These are phyloP conservation scores for Neurospora sp. DNA, from an alignment of 495 filamentous ascomycete species.

Conservation along the genomic window DNA sequence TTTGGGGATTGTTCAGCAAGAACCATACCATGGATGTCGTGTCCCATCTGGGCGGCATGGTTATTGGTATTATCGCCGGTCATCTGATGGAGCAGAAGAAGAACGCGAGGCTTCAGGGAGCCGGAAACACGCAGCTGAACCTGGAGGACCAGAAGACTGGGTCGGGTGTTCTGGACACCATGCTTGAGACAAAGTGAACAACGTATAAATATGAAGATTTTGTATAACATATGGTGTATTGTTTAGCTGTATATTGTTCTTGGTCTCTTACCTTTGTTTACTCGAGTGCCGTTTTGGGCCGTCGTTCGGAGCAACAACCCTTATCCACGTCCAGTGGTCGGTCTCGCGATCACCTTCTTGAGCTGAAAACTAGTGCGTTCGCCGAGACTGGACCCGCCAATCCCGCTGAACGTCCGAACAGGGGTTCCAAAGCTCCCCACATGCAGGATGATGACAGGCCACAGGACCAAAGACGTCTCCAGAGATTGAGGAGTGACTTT, in stretches of 20 bases:
- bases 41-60: constrained; percentile 64
- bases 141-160: not conserved
- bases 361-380: not conserved
- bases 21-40: constrained; percentile 47
- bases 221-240: not conserved
- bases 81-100: constrained; percentile 20
- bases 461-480: not conserved
- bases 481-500: too few relatives aligned
- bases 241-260: not conserved
- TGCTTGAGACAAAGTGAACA: not conserved
- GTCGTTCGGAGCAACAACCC: not conserved
- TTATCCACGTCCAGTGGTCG: not conserved
- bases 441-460: not conserved
- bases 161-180: not conserved
- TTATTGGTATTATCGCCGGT: constrained; percentile 35
- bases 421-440: not conserved
- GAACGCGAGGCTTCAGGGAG: constrained; percentile 5
- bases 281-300: not conserved
- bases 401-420: not conserved
- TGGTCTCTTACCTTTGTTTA: not conserved
- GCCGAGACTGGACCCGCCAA: not conserved
- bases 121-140: not conserved
- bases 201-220: not conserved
- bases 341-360: not conserved
- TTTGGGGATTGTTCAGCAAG: constrained; percentile 30